phyloP scores from a whole-genome alignment of 257 asterid genomes.

The Gentiana straminea region DNA sequence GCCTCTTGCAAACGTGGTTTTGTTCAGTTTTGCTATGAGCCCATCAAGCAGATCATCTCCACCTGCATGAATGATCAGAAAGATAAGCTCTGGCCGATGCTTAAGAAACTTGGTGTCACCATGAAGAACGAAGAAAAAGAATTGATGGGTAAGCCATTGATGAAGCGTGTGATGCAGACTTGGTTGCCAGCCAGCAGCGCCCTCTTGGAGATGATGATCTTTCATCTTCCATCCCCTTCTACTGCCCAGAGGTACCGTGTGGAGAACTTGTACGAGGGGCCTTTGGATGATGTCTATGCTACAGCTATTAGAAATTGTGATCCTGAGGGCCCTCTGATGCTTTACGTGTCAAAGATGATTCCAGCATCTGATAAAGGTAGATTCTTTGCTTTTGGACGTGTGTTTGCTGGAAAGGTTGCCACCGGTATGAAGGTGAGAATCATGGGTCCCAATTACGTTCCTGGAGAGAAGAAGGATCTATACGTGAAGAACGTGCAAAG shows the following conservation, averaged over 20 bases:
- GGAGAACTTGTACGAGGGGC: conserved; percentile 37
- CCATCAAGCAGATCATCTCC: conserved; percentile 29
- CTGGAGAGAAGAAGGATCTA: conserved; percentile 36
- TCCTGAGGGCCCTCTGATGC: conserved; percentile 37
- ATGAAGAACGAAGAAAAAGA: conserved; percentile 35
- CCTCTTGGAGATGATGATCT: conserved; percentile 32
- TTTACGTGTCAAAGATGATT: conserved; percentile 41
- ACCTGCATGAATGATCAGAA: conserved; percentile 37
- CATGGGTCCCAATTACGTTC: conserved; percentile 38
- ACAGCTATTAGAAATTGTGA: conserved; percentile 40
- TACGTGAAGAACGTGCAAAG: conserved; percentile 36
- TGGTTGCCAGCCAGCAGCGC: conserved; percentile 38
- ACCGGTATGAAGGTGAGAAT: conserved; percentile 36
- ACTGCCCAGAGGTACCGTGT: conserved; percentile 37
- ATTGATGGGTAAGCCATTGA: conserved; percentile 26
- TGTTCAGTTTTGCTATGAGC: conserved; percentile 36
- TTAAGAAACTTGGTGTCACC: conserved; percentile 25
- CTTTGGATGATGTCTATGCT: conserved; percentile 31
- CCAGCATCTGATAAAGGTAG: conserved; percentile 39
- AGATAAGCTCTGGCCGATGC: conserved; percentile 37
- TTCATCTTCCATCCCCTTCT: conserved; percentile 33
- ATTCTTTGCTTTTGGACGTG: conserved; percentile 40
- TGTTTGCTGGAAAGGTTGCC: conserved; percentile 23
- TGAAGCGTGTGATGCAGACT: conserved; percentile 42
- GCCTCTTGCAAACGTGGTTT: conserved; percentile 34